Base-by-base conservation (phyloP, 202 grass and related monocot species). In the Miscanthus sacchariflorus region DNA sequence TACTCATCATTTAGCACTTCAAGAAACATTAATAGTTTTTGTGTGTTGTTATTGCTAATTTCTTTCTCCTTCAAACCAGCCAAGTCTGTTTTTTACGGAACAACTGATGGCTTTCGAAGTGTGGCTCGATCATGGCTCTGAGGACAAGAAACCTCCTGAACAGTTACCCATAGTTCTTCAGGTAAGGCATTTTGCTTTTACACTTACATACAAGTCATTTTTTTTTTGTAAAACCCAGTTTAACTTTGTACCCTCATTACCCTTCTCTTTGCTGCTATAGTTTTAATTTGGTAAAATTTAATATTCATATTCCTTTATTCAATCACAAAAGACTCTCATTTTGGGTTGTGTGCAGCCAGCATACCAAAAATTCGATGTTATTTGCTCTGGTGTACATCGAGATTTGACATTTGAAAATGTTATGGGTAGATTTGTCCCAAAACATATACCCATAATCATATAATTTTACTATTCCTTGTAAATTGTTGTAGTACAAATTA, bases 61-160 rank as follows among this genome's bases (percentile, higher is more conserved):
- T 50, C 48, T 5, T 50, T 50, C 12, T 50, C 48, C 13, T 50
- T 5, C 49, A 18, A 52, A 52, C 15, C 49, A 52, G 49, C 49
- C 49, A 52, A 52, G 49, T 80, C 88, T 82, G 64, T 99, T 96
- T 85, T 99, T 99, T 83, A 96, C 93, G n/a, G 97, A 99, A 79
- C 94, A 99, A 72, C 89, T 99, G 89, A 93, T 76, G 80, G 91
- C 97, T 67, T 99, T 99, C 90, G 96, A 99, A 87, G 94, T 99
- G 40, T 99, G 97, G 97, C 93, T 99, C 81, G 97, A 96, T 89
- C 93, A 96, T 92, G 97, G 97, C 36, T 96, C 93, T 28, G 82
- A 93, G 86, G 80, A 93, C 82, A 99, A 99, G 92, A 99, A 96
- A 54, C 94, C 91, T 35, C 97, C 97, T n/a, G 97, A 99, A 85